A percentile compares a stretch with the other conserved stretches of the same genome.
Conservation (phyloP, 176 grass and related monocot species). For the Aegilops longissima region DNA sequence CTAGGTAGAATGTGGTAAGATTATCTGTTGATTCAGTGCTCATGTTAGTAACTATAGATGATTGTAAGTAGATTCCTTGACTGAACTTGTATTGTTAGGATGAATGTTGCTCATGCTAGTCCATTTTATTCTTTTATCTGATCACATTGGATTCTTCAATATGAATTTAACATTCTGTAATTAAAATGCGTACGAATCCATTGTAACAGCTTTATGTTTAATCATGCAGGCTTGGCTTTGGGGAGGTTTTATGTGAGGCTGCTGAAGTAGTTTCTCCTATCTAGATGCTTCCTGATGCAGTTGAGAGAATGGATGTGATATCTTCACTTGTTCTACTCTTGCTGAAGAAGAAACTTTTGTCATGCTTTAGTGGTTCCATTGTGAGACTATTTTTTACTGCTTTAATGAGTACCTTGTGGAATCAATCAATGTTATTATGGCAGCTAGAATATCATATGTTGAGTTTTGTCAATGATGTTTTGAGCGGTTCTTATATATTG, state of each 20-base stretch:
- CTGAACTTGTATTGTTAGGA: background rate
- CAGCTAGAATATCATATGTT: conserved; percentile 22
- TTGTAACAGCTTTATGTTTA: background rate
- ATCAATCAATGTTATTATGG: conserved; percentile 19
- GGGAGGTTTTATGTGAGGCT: conserved; percentile 4
- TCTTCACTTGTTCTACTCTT: conserved; percentile 10
- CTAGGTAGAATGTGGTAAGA: background rate
- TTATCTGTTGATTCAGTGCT: background rate
- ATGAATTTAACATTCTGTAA: background rate
- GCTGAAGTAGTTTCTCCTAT: conserved; percentile 24
- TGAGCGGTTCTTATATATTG: background rate
- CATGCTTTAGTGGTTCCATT: conserved; percentile 27
- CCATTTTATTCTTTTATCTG: background rate
- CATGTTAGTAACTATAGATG: background rate
- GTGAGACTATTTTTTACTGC: conserved; percentile 24
- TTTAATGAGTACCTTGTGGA: conserved; percentile 24
- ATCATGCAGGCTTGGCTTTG: conserved; percentile 23
- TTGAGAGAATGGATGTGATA: background rate
- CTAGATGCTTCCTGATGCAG: conserved; percentile 26
- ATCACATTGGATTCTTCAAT: background rate
- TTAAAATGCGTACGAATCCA: background rate
- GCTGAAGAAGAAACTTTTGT: conserved; percentile 33
- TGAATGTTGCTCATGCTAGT: background rate
- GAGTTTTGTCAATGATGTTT: background rate
- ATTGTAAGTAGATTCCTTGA: no score